phyloP scores from a whole-genome alignment of 192 early-diverging fungal species.

The Backusella macrospora region DNA sequence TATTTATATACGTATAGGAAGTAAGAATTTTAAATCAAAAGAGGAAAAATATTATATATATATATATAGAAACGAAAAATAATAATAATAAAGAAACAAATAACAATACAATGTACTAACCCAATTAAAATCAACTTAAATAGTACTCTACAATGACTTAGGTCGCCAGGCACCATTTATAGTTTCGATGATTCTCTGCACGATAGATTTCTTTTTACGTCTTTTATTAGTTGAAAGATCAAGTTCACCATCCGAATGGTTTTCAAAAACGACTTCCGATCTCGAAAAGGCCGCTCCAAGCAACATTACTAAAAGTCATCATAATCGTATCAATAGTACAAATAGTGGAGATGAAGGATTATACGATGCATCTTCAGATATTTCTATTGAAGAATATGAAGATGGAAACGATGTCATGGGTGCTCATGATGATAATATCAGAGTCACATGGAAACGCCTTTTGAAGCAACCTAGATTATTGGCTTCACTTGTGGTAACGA shows the following conservation, averaged over 20 bases:
- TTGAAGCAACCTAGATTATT: constrained; percentile 21
- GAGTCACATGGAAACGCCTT: background rate
- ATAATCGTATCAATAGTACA: constrained; percentile 25
- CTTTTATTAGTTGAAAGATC: constrained; percentile 44
- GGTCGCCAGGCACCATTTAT: constrained; percentile 49
- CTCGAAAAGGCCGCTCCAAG: background rate
- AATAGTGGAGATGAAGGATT: background rate
- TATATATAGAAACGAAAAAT: background rate
- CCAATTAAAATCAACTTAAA: background rate
- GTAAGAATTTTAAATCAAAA: constrained; percentile 8
- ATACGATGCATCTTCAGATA: constrained; percentile 18
- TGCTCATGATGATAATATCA: background rate
- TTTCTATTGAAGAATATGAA: background rate
- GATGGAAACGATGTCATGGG: constrained; percentile 2
- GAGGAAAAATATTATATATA: background rate
- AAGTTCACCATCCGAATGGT: constrained; percentile 38
- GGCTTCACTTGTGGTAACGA: constrained; percentile 20
- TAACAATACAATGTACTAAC: background rate
- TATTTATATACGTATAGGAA: constrained; percentile 19
- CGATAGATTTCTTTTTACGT: constrained; percentile 44
- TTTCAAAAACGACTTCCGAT: background rate
- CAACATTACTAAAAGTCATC: background rate
- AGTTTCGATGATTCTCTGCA: constrained; percentile 43
- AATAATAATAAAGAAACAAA: too few relatives aligned
- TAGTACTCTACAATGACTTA: constrained; percentile 42